Evolutionary conservation across 2,329 filamentous ascomycete genomes (phyloP), one percentile per base, ranked within the genome.

Genomic region (Sporothrix pseudoabietina): DNA sequence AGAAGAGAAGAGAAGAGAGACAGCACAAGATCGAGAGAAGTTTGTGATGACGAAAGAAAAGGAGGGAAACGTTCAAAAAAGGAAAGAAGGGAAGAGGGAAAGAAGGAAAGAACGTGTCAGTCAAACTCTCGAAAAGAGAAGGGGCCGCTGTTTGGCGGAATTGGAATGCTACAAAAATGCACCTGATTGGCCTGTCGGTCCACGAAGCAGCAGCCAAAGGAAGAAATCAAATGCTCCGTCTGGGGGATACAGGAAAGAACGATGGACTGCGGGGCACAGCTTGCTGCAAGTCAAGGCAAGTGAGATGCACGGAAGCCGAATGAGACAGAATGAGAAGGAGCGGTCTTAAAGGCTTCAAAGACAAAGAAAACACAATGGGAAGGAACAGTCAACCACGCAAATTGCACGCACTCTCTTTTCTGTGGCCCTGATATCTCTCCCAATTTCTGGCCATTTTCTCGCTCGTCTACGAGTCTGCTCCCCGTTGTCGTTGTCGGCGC

Each of bases 121-220:
- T 68, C 26, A 26, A 68, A 26, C 39, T 49, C 19, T 61, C 39
- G n/a, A 47, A 22, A 47, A 26, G 8, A 30, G 41, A 52, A 66
- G 22, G 7, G 32, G 39, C 61, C 3, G 39, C 35, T 61, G 57
- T 61, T 59, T 66, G 61, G 61, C 49, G 66, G 47, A 55, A 55
- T 70, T 41, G 49, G 68, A 70, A 47, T 71, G 69, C 47, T 47
- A 54, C 52, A 26, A 59, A 35, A 59, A 47, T 44, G 39, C n/a
- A 41, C n/a, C 14, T 71, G 69, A 71, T 71, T 71, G 69, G 69
- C 69, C 26, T 22, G 69, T 19, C 54, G 69, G 54, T 39, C 52
- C 3, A 70, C 47, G 66, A 69, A 68, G 14, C 41, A 47, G 19
- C 19, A 63, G 59, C 59, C 59, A 35, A 66, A 66, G 41, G 39